Percentiles rank a stretch among this genome's conserved stretches.
Evolutionary conservation across 257 asterid genomes (phyloP).

Genomic region (Plantago elongata): DNA sequence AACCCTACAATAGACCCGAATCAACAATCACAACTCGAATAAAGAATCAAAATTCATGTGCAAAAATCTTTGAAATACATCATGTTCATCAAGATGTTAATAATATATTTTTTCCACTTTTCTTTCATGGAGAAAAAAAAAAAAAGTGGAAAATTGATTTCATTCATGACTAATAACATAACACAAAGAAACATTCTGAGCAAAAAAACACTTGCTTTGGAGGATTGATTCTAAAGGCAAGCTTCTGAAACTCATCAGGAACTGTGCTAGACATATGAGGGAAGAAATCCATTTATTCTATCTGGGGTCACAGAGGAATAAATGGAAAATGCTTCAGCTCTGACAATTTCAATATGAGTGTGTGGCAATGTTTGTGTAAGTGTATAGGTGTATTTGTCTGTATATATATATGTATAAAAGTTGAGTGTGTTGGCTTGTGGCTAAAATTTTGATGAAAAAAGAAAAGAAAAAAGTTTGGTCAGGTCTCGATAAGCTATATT

Average conservation of each 20-base stretch:
- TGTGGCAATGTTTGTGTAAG: no score
- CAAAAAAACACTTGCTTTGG: conserved; percentile 46
- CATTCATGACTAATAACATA: neutral
- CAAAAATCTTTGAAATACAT: neutral
- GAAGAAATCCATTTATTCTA: conserved; percentile 45
- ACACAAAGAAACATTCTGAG: neutral
- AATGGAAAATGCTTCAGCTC: no score
- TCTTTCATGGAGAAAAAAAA: neutral
- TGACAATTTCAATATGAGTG: no score
- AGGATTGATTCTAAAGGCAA: conserved; percentile 69
- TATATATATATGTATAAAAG: no score
- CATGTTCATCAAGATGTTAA: neutral
- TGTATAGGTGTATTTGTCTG: no score
- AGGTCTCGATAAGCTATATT: no score
- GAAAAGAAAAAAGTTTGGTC: no score
- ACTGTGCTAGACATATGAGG: conserved; percentile 44
- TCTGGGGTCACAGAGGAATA: no score
- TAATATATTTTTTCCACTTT: neutral
- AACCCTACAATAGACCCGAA: conserved; percentile 36
- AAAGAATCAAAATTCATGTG: conserved; percentile 11
- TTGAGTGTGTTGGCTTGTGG: no score
- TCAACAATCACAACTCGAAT: conserved; percentile 10
- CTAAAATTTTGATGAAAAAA: no score
- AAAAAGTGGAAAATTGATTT: neutral
- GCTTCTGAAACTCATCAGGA: conserved; percentile 80